Base-by-base conservation (phyloP, 2,329 filamentous ascomycete genomes). In the Nemania bipapillata region DNA sequence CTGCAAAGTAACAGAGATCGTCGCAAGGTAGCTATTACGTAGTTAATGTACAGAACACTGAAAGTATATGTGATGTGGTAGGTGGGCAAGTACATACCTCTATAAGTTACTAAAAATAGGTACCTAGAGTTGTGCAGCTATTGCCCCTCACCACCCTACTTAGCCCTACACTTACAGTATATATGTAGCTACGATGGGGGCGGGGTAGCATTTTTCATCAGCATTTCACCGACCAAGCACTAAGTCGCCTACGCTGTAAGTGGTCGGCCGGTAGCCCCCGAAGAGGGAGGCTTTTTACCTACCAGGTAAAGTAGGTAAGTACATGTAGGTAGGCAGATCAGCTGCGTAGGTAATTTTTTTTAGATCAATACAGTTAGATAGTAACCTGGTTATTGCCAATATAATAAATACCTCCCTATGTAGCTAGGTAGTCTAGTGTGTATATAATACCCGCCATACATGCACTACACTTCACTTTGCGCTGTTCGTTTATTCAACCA, bases 181-280 rank as follows among this genome's bases (percentile, higher is more conserved):
- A 49, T 2, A 49, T 6, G 4, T 22, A 49, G 4, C 45, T 42
- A 42, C 11, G 40, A 65, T 70, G 68, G 68, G 68, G 68, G 68
- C 65, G 68, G 65, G 65, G 68, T 70, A 70, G 68, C 61, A 70
- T 47, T 63, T 42, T 54, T 55, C 12, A 37, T 57, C 49, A 55
- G 15, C 35, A 32, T 30, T 47, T 60, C 56, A 12, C 53, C 50
- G 53, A 37, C 45, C 57, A 9, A 53, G 6, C 45, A 32, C 40
- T n/a, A 11, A 40, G 6, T 4, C 9, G 9, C 37, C 15, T 40
- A 40, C 32, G 11, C 32, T 20, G 42, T 49, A n/a, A 4, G 9
- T n/a, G 40, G 30, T 52, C 61, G 61, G 62, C 35, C 62, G 62
- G 62, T 24, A 20, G 62, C 62, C 53, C 62, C 62, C 62, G 62